phyloP scores from a whole-genome alignment of 179 eudicot species.

The Spergularia azorica region DNA sequence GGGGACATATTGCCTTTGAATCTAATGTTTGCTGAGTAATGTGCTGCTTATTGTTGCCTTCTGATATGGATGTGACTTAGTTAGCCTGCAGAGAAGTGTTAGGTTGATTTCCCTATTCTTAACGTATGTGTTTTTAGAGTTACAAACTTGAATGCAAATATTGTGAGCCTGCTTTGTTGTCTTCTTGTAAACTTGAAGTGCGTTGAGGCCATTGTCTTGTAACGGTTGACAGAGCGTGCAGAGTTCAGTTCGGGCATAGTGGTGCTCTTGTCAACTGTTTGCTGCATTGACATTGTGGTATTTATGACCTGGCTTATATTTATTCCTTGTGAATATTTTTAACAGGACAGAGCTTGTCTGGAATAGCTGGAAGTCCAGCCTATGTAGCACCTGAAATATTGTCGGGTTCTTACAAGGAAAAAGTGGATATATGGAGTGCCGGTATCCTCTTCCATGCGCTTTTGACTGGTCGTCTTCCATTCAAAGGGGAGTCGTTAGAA shows the following conservation, averaged over 20 bases:
- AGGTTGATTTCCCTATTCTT: background rate
- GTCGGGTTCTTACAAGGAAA: conserved; percentile 72
- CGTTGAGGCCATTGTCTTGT: background rate
- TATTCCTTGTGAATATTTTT: background rate
- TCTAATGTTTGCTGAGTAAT: too few species aligned
- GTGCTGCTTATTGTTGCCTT: too few species aligned
- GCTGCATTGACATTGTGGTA: background rate
- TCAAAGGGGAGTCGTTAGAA: conserved; percentile 81
- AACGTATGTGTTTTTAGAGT: background rate
- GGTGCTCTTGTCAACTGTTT: background rate
- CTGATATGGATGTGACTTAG: background rate
- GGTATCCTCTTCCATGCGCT: conserved; percentile 92
- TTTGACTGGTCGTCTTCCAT: conserved; percentile 76
- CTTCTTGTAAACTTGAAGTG: background rate
- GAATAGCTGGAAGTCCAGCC: conserved; percentile 95
- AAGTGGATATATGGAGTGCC: conserved; percentile 94
- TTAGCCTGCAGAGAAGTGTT: too few species aligned
- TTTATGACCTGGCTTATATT: background rate
- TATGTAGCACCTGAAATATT: conserved; percentile 96
- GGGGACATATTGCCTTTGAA: too few species aligned
- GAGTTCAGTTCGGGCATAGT: background rate
- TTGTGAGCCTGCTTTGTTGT: background rate
- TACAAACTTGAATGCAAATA: background rate
- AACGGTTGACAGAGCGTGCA: background rate
- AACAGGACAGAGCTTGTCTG: conserved; percentile 82